Evolutionary conservation across 2,329 filamentous ascomycete genomes (phyloP), one percentile per base, ranked within the genome.

Genomic region (Leptodontidium sp.): DNA sequence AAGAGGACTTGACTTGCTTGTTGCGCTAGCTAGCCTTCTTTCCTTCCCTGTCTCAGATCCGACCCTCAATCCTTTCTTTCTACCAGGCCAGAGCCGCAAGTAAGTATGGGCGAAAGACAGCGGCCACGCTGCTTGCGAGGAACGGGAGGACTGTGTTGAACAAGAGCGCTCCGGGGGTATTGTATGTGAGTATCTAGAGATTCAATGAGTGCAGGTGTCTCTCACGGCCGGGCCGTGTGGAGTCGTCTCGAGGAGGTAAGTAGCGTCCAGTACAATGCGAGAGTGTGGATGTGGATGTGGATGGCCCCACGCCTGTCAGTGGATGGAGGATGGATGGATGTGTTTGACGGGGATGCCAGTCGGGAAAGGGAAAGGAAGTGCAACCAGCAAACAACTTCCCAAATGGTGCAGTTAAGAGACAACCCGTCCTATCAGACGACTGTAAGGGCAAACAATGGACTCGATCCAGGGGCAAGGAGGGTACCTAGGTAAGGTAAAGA

Each of bases 21-120:
- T n/a, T 15, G 64, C 59, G 24, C 40, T 43, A 24, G 64, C 50
- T 63, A 55, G 64, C 47, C 47, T 24, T n/a, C 47, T n/a, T 24
- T 50, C n/a, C n/a, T n/a, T 21, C 35, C 50, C 50, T 53, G 11
- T 53, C 26, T 15, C n/a, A 55, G 26, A 55, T 55, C 52, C 52
- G 24, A 17, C n/a, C 24, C 29, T 12, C 29, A 55, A 14, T 29
- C 14, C 15, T 55, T 35, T 29, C 21, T 40, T 26, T 9, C 4
- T n/a, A n/a, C 49, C 17, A 26, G 35, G n/a, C 35, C 24, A 43
- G n/a, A 58, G 55, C n/a, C 9, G n/a, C 21, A 40, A n/a, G 40
- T 15, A 58, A 40, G 35, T 40, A 3, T 58, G 35, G 35, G 7
- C 32, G 2, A 57, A 58, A 17, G 35, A 35, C 32, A 40, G 55